These are phyloP conservation scores for Phytophthora pinifolia DNA, from an alignment of 352 stramenopile genomes.

Conservation along the genomic window DNA sequence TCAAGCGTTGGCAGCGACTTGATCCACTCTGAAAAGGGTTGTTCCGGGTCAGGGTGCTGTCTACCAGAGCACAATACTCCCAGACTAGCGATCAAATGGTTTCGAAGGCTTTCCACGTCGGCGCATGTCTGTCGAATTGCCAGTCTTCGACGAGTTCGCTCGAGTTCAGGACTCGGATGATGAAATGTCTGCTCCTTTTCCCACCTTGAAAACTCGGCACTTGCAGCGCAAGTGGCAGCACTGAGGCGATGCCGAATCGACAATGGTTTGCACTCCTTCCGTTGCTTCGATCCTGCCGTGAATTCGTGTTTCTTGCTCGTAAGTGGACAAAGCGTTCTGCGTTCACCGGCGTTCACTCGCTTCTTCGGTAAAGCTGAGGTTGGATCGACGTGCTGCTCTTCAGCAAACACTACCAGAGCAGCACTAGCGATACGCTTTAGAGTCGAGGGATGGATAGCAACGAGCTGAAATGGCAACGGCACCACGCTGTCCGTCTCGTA, in stretches of 20 bases:
- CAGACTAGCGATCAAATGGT: constrained; percentile 36
- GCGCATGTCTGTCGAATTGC: constrained; percentile 23
- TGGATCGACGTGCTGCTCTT: neutral
- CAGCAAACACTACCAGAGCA: constrained; percentile 10
- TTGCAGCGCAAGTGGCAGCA: constrained; percentile 7
- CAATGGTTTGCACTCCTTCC: neutral
- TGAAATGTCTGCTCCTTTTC: neutral
- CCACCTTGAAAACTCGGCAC: constrained; percentile 9
- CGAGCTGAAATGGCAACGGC: constrained; percentile 12
- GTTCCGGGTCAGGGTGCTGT: constrained; percentile 39
- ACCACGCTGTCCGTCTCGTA: constrained; percentile 3
- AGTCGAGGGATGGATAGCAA: constrained; percentile 8
- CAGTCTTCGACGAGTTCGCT: constrained; percentile 27
- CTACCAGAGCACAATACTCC: constrained; percentile 39
- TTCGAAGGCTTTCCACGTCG: constrained; percentile 34
- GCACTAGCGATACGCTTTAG: constrained; percentile 16
- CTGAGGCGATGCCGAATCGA: constrained; percentile 18
- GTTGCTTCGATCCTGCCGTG: neutral
- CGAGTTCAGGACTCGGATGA: neutral
- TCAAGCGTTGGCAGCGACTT: constrained; percentile 58
- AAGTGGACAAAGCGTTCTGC: constrained; percentile 12
- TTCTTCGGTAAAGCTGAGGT: neutral
- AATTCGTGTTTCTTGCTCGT: neutral
- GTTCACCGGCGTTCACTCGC: neutral
- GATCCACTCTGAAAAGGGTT: constrained; percentile 55